Evolutionary conservation across 2,329 filamentous ascomycete genomes (phyloP), one percentile per base, ranked within the genome.

Genomic region (Nemania abortiva): DNA sequence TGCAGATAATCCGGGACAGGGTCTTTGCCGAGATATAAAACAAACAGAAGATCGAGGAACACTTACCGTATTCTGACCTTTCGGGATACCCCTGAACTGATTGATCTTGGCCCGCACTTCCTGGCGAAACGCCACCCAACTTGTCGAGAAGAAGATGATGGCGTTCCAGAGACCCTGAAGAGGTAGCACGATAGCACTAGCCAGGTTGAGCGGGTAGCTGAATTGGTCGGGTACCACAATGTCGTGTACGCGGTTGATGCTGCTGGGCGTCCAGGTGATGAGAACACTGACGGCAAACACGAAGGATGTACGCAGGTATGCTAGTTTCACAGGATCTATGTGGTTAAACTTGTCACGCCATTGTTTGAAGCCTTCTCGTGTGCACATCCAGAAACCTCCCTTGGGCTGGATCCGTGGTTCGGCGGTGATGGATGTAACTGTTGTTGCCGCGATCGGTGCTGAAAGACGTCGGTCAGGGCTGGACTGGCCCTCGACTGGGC

Each of bases 101-200:
- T 77, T 74, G 5, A 63, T 6, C 27, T 49, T 57, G 34, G 69
- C 68, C 9, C 73, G 70, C 1, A 74, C 29, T 71, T 78, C 77
- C 68, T 79, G 81, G 55, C 80, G 83, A 63, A 84, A 81, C 50
- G 80, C 72, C 0, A 24, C 57, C 81, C 83, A 86, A 71, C 85
- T 92, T 1, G 91, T 92, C 5, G 87, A 86, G 68, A 92, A 88
- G 80, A 94, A 95, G 65, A 96, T 93, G 61, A 93, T 82, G 34
- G 89, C 87, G 76, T 95, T 95, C 92, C 92, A 95, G 37, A 94
- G 87, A 0, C 93, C 93, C 78, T 95, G 93, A 1, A 94, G 83
- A 0, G 93, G 92, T 3, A 95, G 83, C 0, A 95, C 92, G 1
- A 92, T 84, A 1, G 91, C 90, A 6, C 90, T 90, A 1, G 88